Evolutionary conservation across 768 basidiomycete genomes (phyloP), one percentile per base, ranked within the genome.

Genomic region (Lentinula edodes): DNA sequence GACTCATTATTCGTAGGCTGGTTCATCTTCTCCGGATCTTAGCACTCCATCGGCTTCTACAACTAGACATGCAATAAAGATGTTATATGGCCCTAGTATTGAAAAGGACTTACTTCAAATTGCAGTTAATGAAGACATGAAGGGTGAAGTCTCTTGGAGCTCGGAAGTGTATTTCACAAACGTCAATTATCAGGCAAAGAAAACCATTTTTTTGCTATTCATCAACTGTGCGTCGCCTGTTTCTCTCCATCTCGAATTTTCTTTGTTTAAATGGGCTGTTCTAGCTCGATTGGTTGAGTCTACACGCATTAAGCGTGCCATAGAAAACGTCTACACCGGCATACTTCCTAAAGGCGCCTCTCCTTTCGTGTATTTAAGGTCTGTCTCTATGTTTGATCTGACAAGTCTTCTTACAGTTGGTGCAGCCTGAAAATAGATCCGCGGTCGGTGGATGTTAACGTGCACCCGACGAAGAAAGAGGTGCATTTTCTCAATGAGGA

Each of bases 401-500:
- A 15, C 20, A 12, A 36, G 15, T 8, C 28, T 60, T 4, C 16
- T 39, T 13, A 50, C 62, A 23, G 15, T 16, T 39, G 32, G 12
- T 32, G 9, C 62, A 95, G 95, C 66, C 72, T 98, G 46, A 79
- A 87, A 45, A 88, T 98, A 66, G 88, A 94, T 63, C 93, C 95
- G 0, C 82, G 85, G 35, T 86, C 90, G 28, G 89, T 99, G 16
- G 97, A 99, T 67, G 95, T 98, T 58, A 99, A 99, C 67, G 94
- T 98, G 7, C 95, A 98, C 70, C 97, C 96, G 0, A 98, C 97
- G 2, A 99, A 99, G 71, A 89, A 91, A 50, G 95, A 98, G 71
- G 94, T 98, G 1, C 92, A 94, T 66, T 98, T 98, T 68, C 72
- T 98, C 53, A 86, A 97, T 63, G 94, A 98, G 71, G 96, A 98